Percentiles rank a stretch among this genome's conserved stretches.
These are phyloP conservation scores for Curvularia lunata DNA, from an alignment of 2,329 filamentous ascomycete species.

Conservation along the genomic window DNA sequence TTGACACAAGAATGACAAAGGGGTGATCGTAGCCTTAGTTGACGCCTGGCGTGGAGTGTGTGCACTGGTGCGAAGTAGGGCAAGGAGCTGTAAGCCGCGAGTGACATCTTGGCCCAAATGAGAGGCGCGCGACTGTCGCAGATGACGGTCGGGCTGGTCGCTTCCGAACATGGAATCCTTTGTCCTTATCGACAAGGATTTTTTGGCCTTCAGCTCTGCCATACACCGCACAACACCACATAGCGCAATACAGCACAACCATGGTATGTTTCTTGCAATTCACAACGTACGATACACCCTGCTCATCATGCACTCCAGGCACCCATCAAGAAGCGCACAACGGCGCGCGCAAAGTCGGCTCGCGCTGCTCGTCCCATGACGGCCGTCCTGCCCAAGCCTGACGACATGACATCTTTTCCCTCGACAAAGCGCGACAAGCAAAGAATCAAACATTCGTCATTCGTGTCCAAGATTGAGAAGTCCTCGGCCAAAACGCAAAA, in stretches of 20 bases:
- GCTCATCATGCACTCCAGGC: constrained; percentile 30
- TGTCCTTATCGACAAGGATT: constrained; percentile 23
- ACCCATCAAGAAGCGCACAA: constrained; percentile 47
- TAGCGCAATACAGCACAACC: not conserved
- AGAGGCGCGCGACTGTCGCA: not conserved
- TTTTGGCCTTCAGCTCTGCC: not conserved
- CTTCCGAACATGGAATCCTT: constrained; percentile 1
- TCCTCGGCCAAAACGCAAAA: constrained; percentile 62
- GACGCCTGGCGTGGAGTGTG: not conserved
- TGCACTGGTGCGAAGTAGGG: not conserved
- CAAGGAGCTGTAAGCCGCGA: constrained; percentile 1
- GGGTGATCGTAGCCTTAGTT: not conserved
- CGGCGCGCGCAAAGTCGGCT: constrained; percentile 44
- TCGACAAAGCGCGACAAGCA: constrained; percentile 84
- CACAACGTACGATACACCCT: not conserved
- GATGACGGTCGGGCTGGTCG: not conserved
- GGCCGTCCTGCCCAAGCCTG: constrained; percentile 28
- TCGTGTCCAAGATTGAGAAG: constrained; percentile 78
- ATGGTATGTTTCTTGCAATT: constrained; percentile 18
- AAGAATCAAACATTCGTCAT: constrained; percentile 77
- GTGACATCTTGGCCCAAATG: not conserved
- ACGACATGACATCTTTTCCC: constrained; percentile 60
- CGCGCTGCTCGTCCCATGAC: constrained; percentile 31
- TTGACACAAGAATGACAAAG: constrained; percentile 4
- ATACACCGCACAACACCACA: not conserved